Evolutionary conservation across 2,329 filamentous ascomycete genomes (phyloP).

Genomic region (Ceratocystis ficicola): DNA sequence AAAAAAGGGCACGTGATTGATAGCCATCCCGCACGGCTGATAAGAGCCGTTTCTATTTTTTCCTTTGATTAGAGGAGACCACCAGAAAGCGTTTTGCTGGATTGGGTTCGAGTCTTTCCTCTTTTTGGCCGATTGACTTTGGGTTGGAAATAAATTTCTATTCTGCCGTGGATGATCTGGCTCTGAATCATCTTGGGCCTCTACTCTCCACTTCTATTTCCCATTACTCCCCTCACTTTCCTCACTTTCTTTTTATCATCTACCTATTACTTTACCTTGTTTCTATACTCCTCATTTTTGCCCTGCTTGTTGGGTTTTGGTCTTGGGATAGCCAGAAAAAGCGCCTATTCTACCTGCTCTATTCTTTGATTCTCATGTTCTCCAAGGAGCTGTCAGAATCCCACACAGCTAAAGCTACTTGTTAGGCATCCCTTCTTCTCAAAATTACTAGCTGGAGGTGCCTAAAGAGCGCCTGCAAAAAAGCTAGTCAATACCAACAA

Average conservation of each 20-base stretch:
- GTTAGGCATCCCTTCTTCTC: conserved; percentile 3
- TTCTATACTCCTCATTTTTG: not conserved
- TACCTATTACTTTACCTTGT: not conserved
- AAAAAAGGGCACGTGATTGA: conserved; percentile 21
- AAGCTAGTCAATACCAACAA: not conserved
- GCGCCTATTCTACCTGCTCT: conserved; percentile 1
- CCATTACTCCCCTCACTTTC: too few relatives aligned
- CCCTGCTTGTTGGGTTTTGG: not conserved
- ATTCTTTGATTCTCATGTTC: not conserved
- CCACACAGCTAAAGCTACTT: not conserved
- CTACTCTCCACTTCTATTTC: not conserved
- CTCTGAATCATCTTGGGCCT: conserved; percentile 8
- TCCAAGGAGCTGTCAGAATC: not conserved
- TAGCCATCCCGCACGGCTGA: conserved; percentile 19
- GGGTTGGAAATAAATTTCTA: not conserved
- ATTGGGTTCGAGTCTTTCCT: conserved; percentile 3
- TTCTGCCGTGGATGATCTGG: conserved; percentile 11
- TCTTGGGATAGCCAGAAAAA: not conserved
- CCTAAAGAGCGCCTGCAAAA: conserved; percentile 11
- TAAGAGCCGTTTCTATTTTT: conserved; percentile 15
- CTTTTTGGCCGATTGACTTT: not conserved
- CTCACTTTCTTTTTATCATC: not conserved
- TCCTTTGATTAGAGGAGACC: not conserved
- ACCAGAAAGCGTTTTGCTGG: not conserved
- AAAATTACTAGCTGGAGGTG: conserved; percentile 1